Evolutionary conservation across 805 yeast genomes (phyloP), one percentile per base, ranked within the genome.

Genomic region (Lipomyces oligophaga): DNA sequence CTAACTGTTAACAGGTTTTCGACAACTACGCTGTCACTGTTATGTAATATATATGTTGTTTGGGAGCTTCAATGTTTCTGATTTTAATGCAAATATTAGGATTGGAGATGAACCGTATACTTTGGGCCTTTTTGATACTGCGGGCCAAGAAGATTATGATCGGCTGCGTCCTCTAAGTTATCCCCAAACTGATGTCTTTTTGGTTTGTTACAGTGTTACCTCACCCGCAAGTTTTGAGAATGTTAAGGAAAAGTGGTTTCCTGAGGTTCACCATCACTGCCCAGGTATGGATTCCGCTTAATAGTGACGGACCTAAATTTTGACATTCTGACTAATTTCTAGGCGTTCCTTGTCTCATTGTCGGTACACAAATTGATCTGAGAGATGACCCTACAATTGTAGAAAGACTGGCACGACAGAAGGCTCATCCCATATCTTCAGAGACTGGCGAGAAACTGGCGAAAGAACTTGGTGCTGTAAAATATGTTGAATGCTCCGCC

Each of bases 81-180:
- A 18, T 19, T 16, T n/a, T n/a, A n/a, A n/a, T n/a, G n/a, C 35
- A 11, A 16, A 24, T 11, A 16, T 21, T 21, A 52, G 58, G 79
- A 90, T 90, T 63, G 98, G 97, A 42, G 97, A 93, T 66, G 97
- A 89, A 69, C 97, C 98, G 38, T 89, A 86, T 67, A 93, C 97
- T 15, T 77, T 90, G 61, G 97, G 97, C n/a, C 74, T 90, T 52
- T 90, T 93, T 64, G 98, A 90, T 73, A 90, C 98, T 28, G 98
- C 98, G 24, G 98, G 98, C 42, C 98, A 90, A 74, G 98, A 90
- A 77, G 98, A 90, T 74, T 90, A 93, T 68, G 98, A 90, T 72
- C 80, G 98, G 65, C 74, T 90, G 64, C 85, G 98, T 71, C 98
- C 98, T 6, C 77, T 93, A 60, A 83, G 95, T 47, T 90, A 90